Percentiles rank a stretch among this genome's conserved stretches.
phyloP scores from a whole-genome alignment of 805 yeast genomes.

The Yamadazyma sp. region DNA sequence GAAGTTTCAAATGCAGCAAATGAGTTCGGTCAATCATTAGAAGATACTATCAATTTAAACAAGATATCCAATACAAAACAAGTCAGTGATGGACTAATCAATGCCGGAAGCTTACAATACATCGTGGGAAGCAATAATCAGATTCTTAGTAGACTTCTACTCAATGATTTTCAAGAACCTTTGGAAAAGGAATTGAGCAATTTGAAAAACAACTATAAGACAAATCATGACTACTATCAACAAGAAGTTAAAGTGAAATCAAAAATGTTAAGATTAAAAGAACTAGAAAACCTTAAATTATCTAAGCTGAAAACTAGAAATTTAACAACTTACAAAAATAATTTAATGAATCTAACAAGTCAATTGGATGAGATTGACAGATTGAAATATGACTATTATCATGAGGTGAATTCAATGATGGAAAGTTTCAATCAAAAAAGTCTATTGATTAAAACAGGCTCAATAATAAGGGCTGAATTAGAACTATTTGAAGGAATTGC shows the following conservation, averaged over 20 bases:
- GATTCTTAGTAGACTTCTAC: constrained; percentile 57
- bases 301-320: constrained; percentile 62
- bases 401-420: constrained; percentile 57
- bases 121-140: constrained; percentile 76
- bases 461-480: constrained; percentile 73
- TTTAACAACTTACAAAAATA: constrained; percentile 62
- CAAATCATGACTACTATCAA: constrained; percentile 54
- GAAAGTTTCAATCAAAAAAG: constrained; percentile 54
- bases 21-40: constrained; percentile 69
- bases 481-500: constrained; percentile 81
- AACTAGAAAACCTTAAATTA: constrained; percentile 55
- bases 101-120: constrained; percentile 75
- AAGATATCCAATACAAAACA: constrained; percentile 22
- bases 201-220: constrained; percentile 42
- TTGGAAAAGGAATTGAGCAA: constrained; percentile 41
- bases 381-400: constrained; percentile 71
- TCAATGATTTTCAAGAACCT: constrained; percentile 55
- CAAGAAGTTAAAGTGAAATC: constrained; percentile 51
- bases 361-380: constrained; percentile 79
- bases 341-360: constrained; percentile 62
- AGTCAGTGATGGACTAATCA: constrained; percentile 58
- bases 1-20: constrained; percentile 59
- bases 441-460: constrained; percentile 54
- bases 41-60: constrained; percentile 30
- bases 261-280: constrained; percentile 53